phyloP scores from a whole-genome alignment of 352 stramenopile genomes.

The Phytophthora pistaciae region DNA sequence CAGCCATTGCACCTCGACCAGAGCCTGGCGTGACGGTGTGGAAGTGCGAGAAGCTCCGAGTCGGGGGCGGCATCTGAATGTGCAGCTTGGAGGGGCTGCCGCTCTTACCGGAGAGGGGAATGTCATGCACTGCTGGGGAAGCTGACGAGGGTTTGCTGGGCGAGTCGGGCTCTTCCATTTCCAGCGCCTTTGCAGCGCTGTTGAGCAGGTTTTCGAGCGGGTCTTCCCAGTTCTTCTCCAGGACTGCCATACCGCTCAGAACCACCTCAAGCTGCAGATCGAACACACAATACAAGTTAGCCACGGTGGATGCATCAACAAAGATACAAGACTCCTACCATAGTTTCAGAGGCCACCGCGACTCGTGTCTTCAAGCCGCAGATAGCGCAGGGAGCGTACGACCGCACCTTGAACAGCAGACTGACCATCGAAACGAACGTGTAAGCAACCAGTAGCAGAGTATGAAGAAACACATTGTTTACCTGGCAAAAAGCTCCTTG shows the following conservation, averaged over 20 bases:
- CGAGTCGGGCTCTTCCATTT: slow-evolving; percentile 40
- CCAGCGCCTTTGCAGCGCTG: slow-evolving; percentile 51
- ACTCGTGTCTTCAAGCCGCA: slow-evolving; percentile 84
- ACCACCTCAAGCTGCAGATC: slow-evolving; percentile 82
- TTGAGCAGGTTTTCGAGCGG: slow-evolving; percentile 58
- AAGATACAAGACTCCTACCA: slow-evolving; percentile 42
- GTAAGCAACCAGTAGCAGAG: not conserved
- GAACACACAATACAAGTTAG: slow-evolving; percentile 3
- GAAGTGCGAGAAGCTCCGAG: slow-evolving; percentile 51
- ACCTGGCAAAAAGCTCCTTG: slow-evolving; percentile 89
- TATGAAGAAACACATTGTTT: slow-evolving; percentile 5
- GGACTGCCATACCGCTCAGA: slow-evolving; percentile 81
- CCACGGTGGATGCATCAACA: not conserved
- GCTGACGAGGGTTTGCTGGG: slow-evolving; percentile 20
- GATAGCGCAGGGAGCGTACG: slow-evolving; percentile 85
- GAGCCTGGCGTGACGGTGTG: slow-evolving; percentile 20
- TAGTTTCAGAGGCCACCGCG: slow-evolving; percentile 81
- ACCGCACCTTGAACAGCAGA: slow-evolving; percentile 55
- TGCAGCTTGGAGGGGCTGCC: slow-evolving; percentile 41
- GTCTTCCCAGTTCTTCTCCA: slow-evolving; percentile 63
- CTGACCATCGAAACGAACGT: slow-evolving; percentile 31
- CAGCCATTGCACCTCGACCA: slow-evolving; percentile 3
- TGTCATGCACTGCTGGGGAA: slow-evolving; percentile 37
- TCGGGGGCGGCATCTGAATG: slow-evolving; percentile 51
- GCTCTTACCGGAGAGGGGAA: slow-evolving; percentile 45